Conservation (phyloP, 2,329 filamentous ascomycete genomes). For the Colletotrichum costaricense region DNA sequence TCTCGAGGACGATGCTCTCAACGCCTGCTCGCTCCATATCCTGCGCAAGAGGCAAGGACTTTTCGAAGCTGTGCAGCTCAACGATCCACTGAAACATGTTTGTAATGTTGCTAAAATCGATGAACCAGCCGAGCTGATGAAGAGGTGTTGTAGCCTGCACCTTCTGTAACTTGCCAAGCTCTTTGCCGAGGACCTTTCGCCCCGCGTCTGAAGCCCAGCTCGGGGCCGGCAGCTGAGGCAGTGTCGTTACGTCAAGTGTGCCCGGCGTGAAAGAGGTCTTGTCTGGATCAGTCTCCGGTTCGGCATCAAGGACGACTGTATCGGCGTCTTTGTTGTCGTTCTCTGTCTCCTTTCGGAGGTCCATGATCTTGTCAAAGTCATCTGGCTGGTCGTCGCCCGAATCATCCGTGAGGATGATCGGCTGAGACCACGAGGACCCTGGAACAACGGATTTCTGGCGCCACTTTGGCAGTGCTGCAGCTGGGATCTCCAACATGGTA, state of each 20-base stretch:
- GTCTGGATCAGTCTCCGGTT: slow-evolving; percentile 16
- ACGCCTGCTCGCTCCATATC: slow-evolving; percentile 76
- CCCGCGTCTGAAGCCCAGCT: slow-evolving; percentile 71
- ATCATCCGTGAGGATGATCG: background rate
- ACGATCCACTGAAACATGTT: slow-evolving; percentile 94
- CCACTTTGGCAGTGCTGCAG: slow-evolving; percentile 40
- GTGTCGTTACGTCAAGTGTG: slow-evolving; percentile 66
- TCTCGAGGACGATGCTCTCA: slow-evolving; percentile 80
- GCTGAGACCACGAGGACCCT: background rate
- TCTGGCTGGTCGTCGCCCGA: slow-evolving; percentile 29
- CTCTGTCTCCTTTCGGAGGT: slow-evolving; percentile 16
- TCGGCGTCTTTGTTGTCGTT: background rate
- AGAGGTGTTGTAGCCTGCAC: slow-evolving; percentile 70
- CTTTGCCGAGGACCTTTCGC: slow-evolving; percentile 71
- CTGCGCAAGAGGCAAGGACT: slow-evolving; percentile 72
- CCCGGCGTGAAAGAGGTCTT: slow-evolving; percentile 72
- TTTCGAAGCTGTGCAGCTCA: slow-evolving; percentile 86
- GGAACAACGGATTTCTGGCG: background rate
- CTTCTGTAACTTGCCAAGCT: slow-evolving; percentile 72
- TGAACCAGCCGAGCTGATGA: slow-evolving; percentile 84
- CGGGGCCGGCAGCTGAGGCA: slow-evolving; percentile 75
- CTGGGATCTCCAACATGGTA: slow-evolving; percentile 40
- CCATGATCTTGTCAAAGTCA: slow-evolving; percentile 39
- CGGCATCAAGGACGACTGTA: background rate
- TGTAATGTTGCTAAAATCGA: slow-evolving; percentile 72